phyloP scores from a whole-genome alignment of 2,329 filamentous ascomycete genomes.

The Pseudofabraea citricarpa region DNA sequence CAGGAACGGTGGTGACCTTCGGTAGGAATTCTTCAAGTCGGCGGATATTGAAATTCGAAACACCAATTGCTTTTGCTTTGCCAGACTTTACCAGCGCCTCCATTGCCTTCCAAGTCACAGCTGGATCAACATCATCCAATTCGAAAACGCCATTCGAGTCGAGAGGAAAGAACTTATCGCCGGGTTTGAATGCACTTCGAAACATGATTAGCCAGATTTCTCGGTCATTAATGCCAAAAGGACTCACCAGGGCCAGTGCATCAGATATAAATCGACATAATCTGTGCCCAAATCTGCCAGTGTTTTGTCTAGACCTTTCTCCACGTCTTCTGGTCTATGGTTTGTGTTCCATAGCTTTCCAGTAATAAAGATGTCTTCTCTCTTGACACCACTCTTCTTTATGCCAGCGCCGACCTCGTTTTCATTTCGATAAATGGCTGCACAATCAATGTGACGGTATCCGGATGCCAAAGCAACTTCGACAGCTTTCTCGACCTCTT shows the following conservation, averaged over 20 bases:
- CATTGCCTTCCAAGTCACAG: conserved; percentile 31
- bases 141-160: conserved; percentile 10
- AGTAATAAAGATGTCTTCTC: conserved; percentile 40
- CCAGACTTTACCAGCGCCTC: conserved; percentile 31
- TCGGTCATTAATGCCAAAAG: not conserved
- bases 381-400: conserved; percentile 27
- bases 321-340: conserved; percentile 25
- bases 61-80: conserved; percentile 40
- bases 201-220: not conserved
- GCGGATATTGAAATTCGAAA: conserved; percentile 43
- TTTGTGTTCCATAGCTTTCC: conserved; percentile 53
- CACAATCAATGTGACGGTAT: conserved; percentile 34
- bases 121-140: conserved; percentile 4
- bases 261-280: conserved; percentile 32
- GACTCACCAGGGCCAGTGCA: conserved; percentile 24
- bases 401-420: conserved; percentile 36
- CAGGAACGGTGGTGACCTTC: conserved; percentile 37
- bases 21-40: conserved; percentile 35
- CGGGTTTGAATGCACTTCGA: conserved; percentile 6
- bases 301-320: conserved; percentile 21
- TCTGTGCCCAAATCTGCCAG: conserved; percentile 28
- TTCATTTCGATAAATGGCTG: conserved; percentile 24
- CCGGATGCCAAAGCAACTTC: conserved; percentile 51
- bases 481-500: conserved; percentile 36
- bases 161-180: conserved; percentile 8